Conservation (phyloP, 139 green algal genomes). For the Coccomyxa sp. region DNA sequence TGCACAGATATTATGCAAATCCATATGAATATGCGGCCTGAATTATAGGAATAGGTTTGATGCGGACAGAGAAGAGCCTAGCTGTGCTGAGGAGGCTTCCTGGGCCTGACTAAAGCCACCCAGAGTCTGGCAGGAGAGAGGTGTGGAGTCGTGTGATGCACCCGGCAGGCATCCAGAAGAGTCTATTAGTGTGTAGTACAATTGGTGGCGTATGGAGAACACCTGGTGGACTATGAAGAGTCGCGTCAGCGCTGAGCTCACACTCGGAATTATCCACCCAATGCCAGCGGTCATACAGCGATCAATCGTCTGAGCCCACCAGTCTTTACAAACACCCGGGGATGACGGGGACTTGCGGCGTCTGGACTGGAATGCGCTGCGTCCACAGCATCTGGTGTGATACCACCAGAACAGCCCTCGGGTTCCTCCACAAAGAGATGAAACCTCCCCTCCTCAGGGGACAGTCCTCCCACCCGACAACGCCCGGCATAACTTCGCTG, state of each 20-base stretch:
- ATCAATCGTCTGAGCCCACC: neutral
- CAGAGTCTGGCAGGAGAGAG: neutral
- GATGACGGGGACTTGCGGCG: neutral
- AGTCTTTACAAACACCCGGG: neutral
- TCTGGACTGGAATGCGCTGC: neutral
- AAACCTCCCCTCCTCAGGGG: neutral
- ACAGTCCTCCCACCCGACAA: neutral
- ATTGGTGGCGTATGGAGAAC: neutral
- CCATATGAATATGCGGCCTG: neutral
- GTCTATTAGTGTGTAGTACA: constrained; percentile 1
- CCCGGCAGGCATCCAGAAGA: neutral
- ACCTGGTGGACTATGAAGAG: neutral
- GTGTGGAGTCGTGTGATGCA: neutral
- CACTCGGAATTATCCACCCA: neutral
- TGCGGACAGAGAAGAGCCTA: neutral
- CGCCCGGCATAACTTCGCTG: neutral
- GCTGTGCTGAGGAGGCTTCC: neutral
- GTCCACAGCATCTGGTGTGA: neutral
- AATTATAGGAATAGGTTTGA: neutral
- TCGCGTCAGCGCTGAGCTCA: neutral
- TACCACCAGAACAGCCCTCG: neutral
- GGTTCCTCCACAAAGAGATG: neutral
- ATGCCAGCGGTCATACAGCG: neutral
- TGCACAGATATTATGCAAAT: neutral
- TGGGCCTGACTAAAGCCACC: neutral